phyloP scores from a whole-genome alignment of 1,284 basidiomycete species.

The Cutaneotrichosporon mucoides region DNA sequence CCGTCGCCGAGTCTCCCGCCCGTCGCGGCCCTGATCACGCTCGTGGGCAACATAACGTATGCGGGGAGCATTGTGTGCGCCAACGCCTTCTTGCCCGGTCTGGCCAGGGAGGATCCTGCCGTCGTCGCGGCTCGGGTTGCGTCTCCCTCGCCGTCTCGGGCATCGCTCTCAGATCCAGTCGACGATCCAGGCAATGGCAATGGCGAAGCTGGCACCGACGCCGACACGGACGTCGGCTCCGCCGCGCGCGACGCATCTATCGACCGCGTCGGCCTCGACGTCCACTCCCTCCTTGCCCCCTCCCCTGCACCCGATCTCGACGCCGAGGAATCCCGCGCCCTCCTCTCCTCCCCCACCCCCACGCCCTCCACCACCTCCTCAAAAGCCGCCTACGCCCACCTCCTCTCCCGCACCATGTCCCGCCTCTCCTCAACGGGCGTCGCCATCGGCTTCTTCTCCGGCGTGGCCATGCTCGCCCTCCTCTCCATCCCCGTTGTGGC shows the following conservation, averaged over 20 bases:
- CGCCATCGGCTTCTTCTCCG: slow-evolving; percentile 68
- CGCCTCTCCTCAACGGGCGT: slow-evolving; percentile 76
- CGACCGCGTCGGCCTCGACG: no score
- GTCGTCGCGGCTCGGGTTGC: slow-evolving; percentile 55
- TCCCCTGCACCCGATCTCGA: background rate
- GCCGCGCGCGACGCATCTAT: no score
- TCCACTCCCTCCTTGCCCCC: slow-evolving; percentile 5
- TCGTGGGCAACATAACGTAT: slow-evolving; percentile 74
- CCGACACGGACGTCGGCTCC: no score
- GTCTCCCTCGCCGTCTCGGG: slow-evolving; percentile 59
- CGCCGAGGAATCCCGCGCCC: no score
- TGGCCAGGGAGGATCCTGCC: slow-evolving; percentile 60
- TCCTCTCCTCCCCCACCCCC: no score
- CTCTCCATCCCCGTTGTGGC: slow-evolving; percentile 67
- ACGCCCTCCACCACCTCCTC: no score
- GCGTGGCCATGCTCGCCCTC: slow-evolving; percentile 68
- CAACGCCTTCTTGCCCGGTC: slow-evolving; percentile 77
- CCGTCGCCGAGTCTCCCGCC: slow-evolving; percentile 62
- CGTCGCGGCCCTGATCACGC: slow-evolving; percentile 63
- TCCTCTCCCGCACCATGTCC: slow-evolving; percentile 66
- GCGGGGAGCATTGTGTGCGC: slow-evolving; percentile 79
- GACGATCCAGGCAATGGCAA: no score
- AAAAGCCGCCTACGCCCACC: slow-evolving; percentile 52
- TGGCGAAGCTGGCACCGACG: no score
- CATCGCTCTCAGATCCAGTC: no score